Conservation (phyloP, 2,329 filamentous ascomycete species). For the Coniochaeta sp. region DNA sequence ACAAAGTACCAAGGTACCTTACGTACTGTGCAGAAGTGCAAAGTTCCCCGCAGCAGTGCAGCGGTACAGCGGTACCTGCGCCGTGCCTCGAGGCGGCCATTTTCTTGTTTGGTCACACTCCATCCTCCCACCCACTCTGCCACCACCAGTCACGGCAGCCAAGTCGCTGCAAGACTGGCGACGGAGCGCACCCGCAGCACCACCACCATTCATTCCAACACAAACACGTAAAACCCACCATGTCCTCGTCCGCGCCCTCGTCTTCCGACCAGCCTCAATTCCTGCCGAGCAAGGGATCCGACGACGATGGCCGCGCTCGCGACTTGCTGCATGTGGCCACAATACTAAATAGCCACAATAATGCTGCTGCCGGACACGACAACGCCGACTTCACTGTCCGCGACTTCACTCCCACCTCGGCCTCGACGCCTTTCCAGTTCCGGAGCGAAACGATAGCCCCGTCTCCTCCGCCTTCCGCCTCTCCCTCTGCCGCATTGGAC, state of each 20-base stretch:
- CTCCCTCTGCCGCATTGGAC: constrained; percentile 3
- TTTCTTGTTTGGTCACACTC: background rate
- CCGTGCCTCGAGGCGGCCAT: background rate
- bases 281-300: background rate
- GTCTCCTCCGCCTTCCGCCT: constrained; percentile 17
- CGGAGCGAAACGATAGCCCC: constrained; percentile 21
- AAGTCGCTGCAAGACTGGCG: background rate
- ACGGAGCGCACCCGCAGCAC: background rate
- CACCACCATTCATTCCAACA: background rate
- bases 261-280: background rate
- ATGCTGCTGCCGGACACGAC: background rate
- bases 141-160: no score
- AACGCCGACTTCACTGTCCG: background rate
- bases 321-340: background rate
- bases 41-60: background rate
- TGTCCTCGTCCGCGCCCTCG: background rate
- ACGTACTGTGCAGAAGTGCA: no score
- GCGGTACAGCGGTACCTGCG: background rate
- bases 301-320: background rate
- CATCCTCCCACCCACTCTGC: no score
- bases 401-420: constrained; percentile 4
- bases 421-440: constrained; percentile 15
- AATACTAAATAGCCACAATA: background rate
- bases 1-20: background rate
- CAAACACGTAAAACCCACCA: background rate